Conservation (phyloP, 257 asterid genomes). For the Henckelia pumila region DNA sequence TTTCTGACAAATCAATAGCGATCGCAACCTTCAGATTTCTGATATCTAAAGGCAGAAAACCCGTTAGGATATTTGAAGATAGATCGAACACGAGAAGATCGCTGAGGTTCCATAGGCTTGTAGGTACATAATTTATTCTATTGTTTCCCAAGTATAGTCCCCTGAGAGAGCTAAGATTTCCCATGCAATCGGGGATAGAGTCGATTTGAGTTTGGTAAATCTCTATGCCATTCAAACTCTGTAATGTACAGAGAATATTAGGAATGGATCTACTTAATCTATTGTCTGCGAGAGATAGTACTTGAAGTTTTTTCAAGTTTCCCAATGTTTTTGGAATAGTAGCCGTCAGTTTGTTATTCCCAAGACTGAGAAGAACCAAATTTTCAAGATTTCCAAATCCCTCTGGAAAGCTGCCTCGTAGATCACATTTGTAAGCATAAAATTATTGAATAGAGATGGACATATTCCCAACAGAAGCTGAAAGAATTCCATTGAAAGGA, state of each 20-base stretch:
- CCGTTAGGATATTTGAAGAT: conserved; percentile 36
- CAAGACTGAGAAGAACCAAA: neutral
- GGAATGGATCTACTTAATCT: conserved; percentile 21
- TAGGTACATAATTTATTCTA: conserved; percentile 24
- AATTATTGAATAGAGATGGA: conserved; percentile 13
- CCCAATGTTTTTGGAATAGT: conserved; percentile 9
- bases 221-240: conserved; percentile 6
- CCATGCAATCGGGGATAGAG: conserved; percentile 27
- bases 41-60: conserved; percentile 20
- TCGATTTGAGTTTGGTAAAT: conserved; percentile 22
- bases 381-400: neutral
- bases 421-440: neutral
- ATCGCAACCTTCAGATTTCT: conserved; percentile 20
- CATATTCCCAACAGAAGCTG: conserved; percentile 27
- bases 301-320: conserved; percentile 13
- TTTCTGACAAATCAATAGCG: conserved; percentile 23
- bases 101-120: conserved; percentile 27
- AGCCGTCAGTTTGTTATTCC: conserved; percentile 16
- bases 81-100: too few species aligned
- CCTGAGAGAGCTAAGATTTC: conserved; percentile 19
- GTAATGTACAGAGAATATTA: neutral
- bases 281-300: conserved; percentile 1
- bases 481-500: conserved; percentile 24
- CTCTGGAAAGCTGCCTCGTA: conserved; percentile 27
- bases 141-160: conserved; percentile 19